These are phyloP conservation scores for Cytospora mali DNA, from an alignment of 2,329 filamentous ascomycete genomes.

Conservation along the genomic window DNA sequence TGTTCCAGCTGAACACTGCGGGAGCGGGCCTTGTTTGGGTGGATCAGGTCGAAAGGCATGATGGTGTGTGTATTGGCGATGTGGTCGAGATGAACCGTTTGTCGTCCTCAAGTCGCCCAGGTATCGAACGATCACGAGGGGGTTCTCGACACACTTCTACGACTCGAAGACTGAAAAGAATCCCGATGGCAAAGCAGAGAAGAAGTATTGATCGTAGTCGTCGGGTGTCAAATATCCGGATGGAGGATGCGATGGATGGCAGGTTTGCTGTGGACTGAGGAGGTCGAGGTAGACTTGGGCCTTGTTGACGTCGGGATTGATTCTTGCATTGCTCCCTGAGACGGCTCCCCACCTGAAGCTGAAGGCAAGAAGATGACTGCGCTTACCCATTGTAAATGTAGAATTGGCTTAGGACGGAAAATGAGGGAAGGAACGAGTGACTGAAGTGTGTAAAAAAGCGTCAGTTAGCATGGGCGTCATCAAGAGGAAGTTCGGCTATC, in stretches of 20 bases:
- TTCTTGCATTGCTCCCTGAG: conserved; percentile 26
- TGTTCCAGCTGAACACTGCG: conserved; percentile 54
- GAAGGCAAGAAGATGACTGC: conserved; percentile 7
- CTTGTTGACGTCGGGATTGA: conserved; percentile 12
- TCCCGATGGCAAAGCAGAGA: neutral
- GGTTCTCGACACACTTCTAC: neutral
- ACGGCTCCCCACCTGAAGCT: conserved; percentile 2
- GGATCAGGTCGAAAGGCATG: conserved; percentile 47
- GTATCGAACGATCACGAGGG: conserved; percentile 3
- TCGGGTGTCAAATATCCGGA: neutral
- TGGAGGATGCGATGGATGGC: neutral
- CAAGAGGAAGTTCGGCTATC: conserved; percentile 2
- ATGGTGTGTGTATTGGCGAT: conserved; percentile 25
- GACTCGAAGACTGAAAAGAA: neutral
- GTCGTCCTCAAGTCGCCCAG: conserved; percentile 49
- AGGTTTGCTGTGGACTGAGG: conserved; percentile 4
- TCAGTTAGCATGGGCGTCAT: conserved; percentile 23
- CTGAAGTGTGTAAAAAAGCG: conserved; percentile 10
- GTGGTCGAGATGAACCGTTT: conserved; percentile 46
- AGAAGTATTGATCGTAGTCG: conserved; percentile 5
- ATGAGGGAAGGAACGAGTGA: conserved; percentile 29
- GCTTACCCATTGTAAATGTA: conserved; percentile 29
- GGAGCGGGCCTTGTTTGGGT: conserved; percentile 48
- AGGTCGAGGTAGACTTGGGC: neutral
- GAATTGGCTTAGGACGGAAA: conserved; percentile 23